phyloP scores from a whole-genome alignment of 768 basidiomycete genomes.

The Lactarius vividus region DNA sequence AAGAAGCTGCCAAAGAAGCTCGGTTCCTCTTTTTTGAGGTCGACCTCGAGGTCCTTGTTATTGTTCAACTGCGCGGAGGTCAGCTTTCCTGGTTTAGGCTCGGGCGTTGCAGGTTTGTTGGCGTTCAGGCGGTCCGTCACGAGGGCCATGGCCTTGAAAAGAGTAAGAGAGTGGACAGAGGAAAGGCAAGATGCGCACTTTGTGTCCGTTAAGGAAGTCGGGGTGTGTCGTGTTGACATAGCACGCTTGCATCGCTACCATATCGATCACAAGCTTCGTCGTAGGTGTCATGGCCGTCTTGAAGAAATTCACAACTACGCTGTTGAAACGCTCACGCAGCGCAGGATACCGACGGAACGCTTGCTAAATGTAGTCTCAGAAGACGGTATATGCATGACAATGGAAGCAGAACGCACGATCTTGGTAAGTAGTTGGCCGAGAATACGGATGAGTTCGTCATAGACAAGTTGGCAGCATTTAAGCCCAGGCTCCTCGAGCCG shows the following conservation, averaged over 20 bases:
- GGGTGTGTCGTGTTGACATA: conserved; percentile 99
- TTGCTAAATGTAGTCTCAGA: conserved; percentile 51
- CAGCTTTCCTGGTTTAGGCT: conserved; percentile 69
- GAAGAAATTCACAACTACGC: conserved; percentile 96
- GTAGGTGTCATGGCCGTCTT: conserved; percentile 92
- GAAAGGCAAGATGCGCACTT: conserved; percentile 40
- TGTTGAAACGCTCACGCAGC: conserved; percentile 94
- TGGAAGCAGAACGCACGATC: conserved; percentile 55
- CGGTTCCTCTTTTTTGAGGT: conserved; percentile 81
- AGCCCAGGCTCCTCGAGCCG: conserved; percentile 90
- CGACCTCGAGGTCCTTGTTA: conserved; percentile 91
- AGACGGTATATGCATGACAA: not conserved
- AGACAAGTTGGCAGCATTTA: conserved; percentile 94
- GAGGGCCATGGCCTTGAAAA: conserved; percentile 75
- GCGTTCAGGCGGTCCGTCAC: conserved; percentile 80
- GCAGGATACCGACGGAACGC: conserved; percentile 95
- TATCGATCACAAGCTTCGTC: conserved; percentile 88
- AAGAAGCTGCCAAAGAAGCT: conserved; percentile 98
- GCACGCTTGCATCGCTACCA: conserved; percentile 98
- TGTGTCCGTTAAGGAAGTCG: conserved; percentile 96
- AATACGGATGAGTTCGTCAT: conserved; percentile 96
- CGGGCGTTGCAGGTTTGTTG: conserved; percentile 69
- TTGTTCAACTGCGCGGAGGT: conserved; percentile 74
- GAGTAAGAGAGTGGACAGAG: conserved; percentile 2
- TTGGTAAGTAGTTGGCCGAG: conserved; percentile 87